phyloP scores from a whole-genome alignment of 1,284 basidiomycete species.

The Ustilago shanxiensis region DNA sequence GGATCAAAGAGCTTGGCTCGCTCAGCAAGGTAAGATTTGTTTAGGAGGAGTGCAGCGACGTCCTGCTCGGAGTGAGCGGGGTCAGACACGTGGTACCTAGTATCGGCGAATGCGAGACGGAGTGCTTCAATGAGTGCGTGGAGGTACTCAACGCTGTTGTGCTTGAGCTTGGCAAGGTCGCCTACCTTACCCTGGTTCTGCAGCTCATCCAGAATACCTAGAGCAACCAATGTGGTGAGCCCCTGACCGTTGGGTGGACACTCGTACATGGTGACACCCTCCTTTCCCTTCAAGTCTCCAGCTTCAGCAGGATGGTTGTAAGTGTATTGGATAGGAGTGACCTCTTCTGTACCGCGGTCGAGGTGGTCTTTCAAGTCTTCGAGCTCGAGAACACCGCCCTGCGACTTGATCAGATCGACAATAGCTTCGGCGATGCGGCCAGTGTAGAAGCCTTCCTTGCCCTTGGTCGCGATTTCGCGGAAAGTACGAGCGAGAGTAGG shows the following conservation, averaged over 20 bases:
- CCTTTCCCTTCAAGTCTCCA: conserved; percentile 71
- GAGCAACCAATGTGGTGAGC: conserved; percentile 89
- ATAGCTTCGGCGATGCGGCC: conserved; percentile 89
- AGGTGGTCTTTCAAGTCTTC: conserved; percentile 84
- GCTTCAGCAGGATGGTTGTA: conserved; percentile 73
- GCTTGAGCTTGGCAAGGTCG: conserved; percentile 82
- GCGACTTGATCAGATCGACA: conserved; percentile 78
- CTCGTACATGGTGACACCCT: conserved; percentile 73
- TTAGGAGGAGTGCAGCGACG: conserved; percentile 72
- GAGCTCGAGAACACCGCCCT: conserved; percentile 90
- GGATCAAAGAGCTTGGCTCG: conserved; percentile 86
- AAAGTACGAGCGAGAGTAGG: conserved; percentile 87
- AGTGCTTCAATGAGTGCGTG: conserved; percentile 85
- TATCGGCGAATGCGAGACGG: conserved; percentile 84
- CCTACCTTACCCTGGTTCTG: conserved; percentile 80
- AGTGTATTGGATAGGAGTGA: conserved; percentile 90
- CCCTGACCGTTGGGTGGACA: conserved; percentile 96
- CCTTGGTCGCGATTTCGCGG: conserved; percentile 81
- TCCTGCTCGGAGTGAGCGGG: conserved; percentile 79
- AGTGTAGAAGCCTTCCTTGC: conserved; percentile 91
- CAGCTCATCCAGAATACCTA: conserved; percentile 89
- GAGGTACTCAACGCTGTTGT: conserved; percentile 88
- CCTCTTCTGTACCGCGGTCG: conserved; percentile 76
- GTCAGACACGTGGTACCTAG: conserved; percentile 88
- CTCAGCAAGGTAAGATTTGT: conserved; percentile 81